phyloP scores from a whole-genome alignment of 805 yeast species.

The Torulaspora franciscae region DNA sequence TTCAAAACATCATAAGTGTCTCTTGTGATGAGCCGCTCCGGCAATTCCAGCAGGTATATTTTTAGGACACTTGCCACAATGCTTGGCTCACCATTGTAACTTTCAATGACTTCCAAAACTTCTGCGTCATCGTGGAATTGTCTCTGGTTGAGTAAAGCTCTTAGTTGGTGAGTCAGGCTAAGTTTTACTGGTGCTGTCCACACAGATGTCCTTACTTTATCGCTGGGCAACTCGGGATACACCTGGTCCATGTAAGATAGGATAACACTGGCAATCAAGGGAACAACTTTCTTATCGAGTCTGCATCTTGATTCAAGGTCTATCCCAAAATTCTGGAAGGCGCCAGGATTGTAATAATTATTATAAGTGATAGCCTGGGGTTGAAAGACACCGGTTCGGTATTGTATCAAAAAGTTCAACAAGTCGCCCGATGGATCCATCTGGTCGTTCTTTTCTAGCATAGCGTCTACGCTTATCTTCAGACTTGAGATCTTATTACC shows the following conservation, averaged over 20 bases:
- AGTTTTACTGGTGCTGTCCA: conserved; percentile 69
- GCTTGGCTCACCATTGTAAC: conserved; percentile 43
- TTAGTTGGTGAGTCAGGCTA: conserved; percentile 53
- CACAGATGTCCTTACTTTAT: conserved; percentile 57
- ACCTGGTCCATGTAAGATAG: conserved; percentile 61
- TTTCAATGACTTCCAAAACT: conserved; percentile 33
- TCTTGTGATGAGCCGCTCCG: conserved; percentile 66
- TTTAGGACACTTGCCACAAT: conserved; percentile 65
- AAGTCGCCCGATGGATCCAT: conserved; percentile 68
- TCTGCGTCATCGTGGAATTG: conserved; percentile 34
- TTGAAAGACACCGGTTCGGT: conserved; percentile 66
- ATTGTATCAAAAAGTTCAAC: conserved; percentile 57
- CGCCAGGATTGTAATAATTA: conserved; percentile 67
- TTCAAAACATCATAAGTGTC: conserved; percentile 62
- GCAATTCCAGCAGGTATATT: conserved; percentile 71
- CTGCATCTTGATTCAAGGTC: conserved; percentile 67
- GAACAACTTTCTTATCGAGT: conserved; percentile 68
- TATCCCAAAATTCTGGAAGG: conserved; percentile 72
- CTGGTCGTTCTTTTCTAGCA: conserved; percentile 61
- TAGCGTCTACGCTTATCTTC: conserved; percentile 55
- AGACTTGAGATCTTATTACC: conserved; percentile 55
- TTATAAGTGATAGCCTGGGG: conserved; percentile 74
- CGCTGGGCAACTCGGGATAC: conserved; percentile 66
- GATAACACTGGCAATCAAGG: conserved; percentile 57
- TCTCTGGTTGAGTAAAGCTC: conserved; percentile 46